These are phyloP conservation scores for Thielaviopsis punctulata DNA, from an alignment of 2,329 filamentous ascomycete species.

Conservation along the genomic window DNA sequence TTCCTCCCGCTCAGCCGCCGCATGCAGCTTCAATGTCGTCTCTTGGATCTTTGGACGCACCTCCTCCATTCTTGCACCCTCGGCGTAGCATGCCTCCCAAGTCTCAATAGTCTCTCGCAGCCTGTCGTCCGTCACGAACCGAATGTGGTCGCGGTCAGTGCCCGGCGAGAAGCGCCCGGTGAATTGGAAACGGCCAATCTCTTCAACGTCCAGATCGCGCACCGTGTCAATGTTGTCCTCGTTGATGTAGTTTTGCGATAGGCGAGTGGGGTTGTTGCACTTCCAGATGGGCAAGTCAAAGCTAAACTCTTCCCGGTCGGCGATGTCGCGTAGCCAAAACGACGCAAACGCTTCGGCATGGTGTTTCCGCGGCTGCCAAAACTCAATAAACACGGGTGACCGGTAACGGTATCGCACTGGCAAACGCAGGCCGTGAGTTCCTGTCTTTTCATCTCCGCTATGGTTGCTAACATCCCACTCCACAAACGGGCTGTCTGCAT, in stretches of 20 bases:
- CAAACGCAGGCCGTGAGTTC: constrained; percentile 39
- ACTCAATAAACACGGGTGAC: constrained; percentile 77
- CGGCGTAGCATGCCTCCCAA: constrained; percentile 80
- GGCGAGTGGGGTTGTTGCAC: constrained; percentile 53
- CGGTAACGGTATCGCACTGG: constrained; percentile 85
- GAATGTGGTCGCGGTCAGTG: constrained; percentile 70
- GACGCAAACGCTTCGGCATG: constrained; percentile 58
- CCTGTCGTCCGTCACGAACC: constrained; percentile 73
- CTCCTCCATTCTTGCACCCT: constrained; percentile 59
- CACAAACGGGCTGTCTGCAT: constrained; percentile 16
- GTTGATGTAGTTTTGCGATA: constrained; percentile 87
- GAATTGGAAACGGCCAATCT: constrained; percentile 71
- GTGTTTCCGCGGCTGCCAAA: constrained; percentile 53
- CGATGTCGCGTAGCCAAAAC: constrained; percentile 72
- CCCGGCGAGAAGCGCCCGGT: constrained; percentile 71
- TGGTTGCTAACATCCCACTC: constrained; percentile 31
- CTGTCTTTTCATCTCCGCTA: constrained; percentile 19
- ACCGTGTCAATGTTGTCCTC: constrained; percentile 53
- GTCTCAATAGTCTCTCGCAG: constrained; percentile 84
- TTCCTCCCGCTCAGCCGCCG: constrained; percentile 35
- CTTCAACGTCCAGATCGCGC: constrained; percentile 59
- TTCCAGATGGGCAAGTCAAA: constrained; percentile 87
- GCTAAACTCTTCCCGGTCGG: constrained; percentile 59
- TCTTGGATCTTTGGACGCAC: constrained; percentile 61
- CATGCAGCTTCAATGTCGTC: constrained; percentile 57